Conservation (phyloP, 305 asterid genomes). For the Solanum hybrid region DNA sequence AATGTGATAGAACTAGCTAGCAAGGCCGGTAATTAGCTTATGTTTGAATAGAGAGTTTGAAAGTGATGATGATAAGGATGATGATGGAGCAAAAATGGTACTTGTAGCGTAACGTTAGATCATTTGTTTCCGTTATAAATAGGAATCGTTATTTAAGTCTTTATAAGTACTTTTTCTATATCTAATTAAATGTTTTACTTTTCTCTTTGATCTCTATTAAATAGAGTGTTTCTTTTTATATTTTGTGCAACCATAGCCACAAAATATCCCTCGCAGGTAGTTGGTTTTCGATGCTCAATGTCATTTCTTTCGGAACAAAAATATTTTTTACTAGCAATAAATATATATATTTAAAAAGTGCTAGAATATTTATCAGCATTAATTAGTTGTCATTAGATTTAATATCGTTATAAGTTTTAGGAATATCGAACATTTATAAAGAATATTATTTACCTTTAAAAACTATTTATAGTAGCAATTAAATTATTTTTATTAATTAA, state of each 20-base stretch:
- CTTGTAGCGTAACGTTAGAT: background rate
- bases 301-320: background rate
- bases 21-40: background rate
- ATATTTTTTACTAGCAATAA: no score
- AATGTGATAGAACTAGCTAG: no score
- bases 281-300: background rate
- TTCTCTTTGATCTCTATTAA: background rate
- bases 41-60: background rate
- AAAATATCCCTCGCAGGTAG: background rate
- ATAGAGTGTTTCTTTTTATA: no score
- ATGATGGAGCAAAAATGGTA: constrained; percentile 5
- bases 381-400: no score
- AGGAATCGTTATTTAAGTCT: background rate
- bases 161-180: background rate
- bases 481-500: no score
- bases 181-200: background rate
- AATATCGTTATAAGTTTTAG: no score
- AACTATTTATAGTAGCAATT: no score
- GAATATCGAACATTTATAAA: no score
- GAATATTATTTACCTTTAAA: background rate
- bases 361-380: no score
- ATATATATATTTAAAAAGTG: no score
- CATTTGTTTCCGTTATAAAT: background rate
- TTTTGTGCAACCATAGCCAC: background rate
- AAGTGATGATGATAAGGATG: background rate